These are phyloP conservation scores for Cladosporium sp. DNA, from an alignment of 2,329 filamentous ascomycete species.

Conservation along the genomic window DNA sequence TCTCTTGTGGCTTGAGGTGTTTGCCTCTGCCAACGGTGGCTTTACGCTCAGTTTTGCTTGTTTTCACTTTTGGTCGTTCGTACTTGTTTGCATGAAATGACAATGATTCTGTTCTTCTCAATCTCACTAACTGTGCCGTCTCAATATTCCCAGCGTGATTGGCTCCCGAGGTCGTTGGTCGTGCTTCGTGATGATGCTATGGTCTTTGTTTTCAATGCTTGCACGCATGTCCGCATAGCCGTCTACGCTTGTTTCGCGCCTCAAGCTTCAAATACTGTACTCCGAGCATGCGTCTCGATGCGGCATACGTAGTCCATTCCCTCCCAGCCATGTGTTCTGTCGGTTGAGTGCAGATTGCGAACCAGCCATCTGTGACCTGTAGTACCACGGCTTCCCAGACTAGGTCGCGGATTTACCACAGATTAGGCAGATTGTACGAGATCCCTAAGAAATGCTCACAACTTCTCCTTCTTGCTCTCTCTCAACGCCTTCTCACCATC, in stretches of 20 bases:
- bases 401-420: too few species aligned
- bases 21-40: background rate
- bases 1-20: background rate
- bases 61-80: background rate
- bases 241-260: background rate
- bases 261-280: background rate
- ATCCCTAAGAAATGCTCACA: too few species aligned
- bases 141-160: background rate
- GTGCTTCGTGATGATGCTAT: background rate
- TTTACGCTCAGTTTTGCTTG: background rate
- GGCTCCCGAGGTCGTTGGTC: background rate
- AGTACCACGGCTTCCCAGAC: too few species aligned
- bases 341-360: background rate
- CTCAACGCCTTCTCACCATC: conserved; percentile 71
- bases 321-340: background rate
- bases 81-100: conserved; percentile 7
- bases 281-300: background rate
- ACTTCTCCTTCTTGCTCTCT: conserved; percentile 53
- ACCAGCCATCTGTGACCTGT: background rate
- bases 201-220: background rate
- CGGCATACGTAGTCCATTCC: too few species aligned
- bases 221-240: background rate
- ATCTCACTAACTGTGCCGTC: background rate
- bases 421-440: too few species aligned
- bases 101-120: conserved; percentile 12